Evolutionary conservation across 2,329 filamentous ascomycete species (phyloP).

Genomic region (Cercospora sp.): DNA sequence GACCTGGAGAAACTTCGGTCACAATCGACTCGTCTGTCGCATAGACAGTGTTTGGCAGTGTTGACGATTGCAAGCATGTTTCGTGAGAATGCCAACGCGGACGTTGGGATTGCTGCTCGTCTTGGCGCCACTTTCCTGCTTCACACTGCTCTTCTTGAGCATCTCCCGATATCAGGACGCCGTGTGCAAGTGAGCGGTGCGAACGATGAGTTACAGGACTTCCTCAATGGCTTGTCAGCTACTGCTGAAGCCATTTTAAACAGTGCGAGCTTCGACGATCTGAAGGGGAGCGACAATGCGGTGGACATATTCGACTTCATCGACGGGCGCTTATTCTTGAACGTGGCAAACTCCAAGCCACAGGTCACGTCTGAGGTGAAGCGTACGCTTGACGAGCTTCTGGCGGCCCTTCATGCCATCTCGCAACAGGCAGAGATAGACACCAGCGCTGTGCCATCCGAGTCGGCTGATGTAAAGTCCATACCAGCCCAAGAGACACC

Average conservation of each 20-base stretch:
- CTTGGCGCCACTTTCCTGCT: slow-evolving; percentile 33
- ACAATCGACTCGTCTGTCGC: slow-evolving; percentile 24
- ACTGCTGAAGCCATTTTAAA: slow-evolving; percentile 43
- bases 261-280: slow-evolving; percentile 29
- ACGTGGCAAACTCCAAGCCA: slow-evolving; percentile 22
- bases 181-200: slow-evolving; percentile 26
- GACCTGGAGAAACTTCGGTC: slow-evolving; percentile 25
- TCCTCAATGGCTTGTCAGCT: slow-evolving; percentile 40
- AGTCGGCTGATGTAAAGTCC: background rate
- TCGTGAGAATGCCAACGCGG: slow-evolving; percentile 17
- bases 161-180: slow-evolving; percentile 36
- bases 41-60: slow-evolving; percentile 33
- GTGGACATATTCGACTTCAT: slow-evolving; percentile 56
- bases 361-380: slow-evolving; percentile 24
- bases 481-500: background rate
- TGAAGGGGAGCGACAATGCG: slow-evolving; percentile 27
- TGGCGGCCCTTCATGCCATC: slow-evolving; percentile 26
- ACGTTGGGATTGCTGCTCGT: slow-evolving; percentile 11
- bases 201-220: slow-evolving; percentile 19
- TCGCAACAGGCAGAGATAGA: slow-evolving; percentile 11
- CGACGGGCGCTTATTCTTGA: slow-evolving; percentile 55
- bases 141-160: slow-evolving; percentile 36
- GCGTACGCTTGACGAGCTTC: slow-evolving; percentile 29
- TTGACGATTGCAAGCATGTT: slow-evolving; percentile 30
- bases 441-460: background rate